Evolutionary conservation across 2,329 filamentous ascomycete genomes (phyloP).

Genomic region (Zymoseptoria ardabiliae): DNA sequence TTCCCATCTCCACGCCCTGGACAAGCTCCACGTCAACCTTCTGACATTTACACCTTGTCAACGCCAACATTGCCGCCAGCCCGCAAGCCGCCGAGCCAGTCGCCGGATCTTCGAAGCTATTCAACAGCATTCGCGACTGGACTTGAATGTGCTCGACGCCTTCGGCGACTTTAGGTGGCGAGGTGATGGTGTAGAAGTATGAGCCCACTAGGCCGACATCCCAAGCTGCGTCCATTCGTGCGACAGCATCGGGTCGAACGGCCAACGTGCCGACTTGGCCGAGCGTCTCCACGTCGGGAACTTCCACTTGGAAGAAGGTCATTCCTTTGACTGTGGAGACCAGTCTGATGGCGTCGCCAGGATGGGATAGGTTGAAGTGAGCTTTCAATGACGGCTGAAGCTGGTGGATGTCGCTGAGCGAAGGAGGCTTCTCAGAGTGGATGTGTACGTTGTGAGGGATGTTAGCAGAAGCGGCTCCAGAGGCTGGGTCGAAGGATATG

Average conservation of each 20-base stretch:
- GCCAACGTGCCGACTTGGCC: slow-evolving; percentile 33
- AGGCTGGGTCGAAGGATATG: slow-evolving; percentile 27
- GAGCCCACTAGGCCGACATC: slow-evolving; percentile 44
- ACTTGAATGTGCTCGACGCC: slow-evolving; percentile 30
- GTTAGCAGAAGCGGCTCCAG: slow-evolving; percentile 47
- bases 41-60: slow-evolving; percentile 27
- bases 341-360: slow-evolving; percentile 20
- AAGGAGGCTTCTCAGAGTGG: slow-evolving; percentile 39
- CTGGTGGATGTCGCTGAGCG: slow-evolving; percentile 26
- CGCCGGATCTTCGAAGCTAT: slow-evolving; percentile 42
- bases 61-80: slow-evolving; percentile 38
- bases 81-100: slow-evolving; percentile 46
- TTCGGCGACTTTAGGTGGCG: slow-evolving; percentile 23
- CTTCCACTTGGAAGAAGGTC: slow-evolving; percentile 60
- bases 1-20: slow-evolving; percentile 48
- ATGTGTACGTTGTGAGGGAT: slow-evolving; percentile 63
- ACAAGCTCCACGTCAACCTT: slow-evolving; percentile 35
- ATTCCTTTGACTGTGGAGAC: slow-evolving; percentile 61
- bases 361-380: not conserved
- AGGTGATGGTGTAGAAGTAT: slow-evolving; percentile 52
- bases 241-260: slow-evolving; percentile 6
- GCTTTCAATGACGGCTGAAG: slow-evolving; percentile 31
- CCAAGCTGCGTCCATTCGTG: slow-evolving; percentile 43
- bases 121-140: slow-evolving; percentile 55
- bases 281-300: slow-evolving; percentile 55